phyloP scores from a whole-genome alignment of 1,284 basidiomycete genomes.

The Fomitopsis palustris region DNA sequence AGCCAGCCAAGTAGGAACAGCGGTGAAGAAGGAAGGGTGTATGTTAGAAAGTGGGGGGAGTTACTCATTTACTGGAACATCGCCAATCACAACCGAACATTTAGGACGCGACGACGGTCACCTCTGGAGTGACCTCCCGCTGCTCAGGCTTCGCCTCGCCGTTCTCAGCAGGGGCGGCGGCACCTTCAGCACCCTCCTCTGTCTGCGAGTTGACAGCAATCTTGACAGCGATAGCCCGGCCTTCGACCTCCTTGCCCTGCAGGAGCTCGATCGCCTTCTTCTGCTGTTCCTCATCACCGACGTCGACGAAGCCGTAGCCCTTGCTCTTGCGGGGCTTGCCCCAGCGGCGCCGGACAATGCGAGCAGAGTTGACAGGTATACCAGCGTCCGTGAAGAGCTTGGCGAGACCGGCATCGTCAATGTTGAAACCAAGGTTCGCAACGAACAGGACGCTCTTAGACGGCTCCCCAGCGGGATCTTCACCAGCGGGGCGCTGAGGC shows the following conservation, averaged over 20 bases:
- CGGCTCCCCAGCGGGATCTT: slow-evolving; percentile 76
- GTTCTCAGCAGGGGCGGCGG: slow-evolving; percentile 31
- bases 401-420: slow-evolving; percentile 77
- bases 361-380: slow-evolving; percentile 78
- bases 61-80: neutral
- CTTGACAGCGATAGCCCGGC: slow-evolving; percentile 82
- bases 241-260: slow-evolving; percentile 80
- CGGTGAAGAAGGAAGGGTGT: neutral
- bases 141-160: slow-evolving; percentile 27
- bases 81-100: neutral
- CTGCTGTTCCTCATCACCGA: slow-evolving; percentile 81
- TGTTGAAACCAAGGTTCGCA: slow-evolving; percentile 90
- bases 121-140: slow-evolving; percentile 27
- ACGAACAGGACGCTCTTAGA: slow-evolving; percentile 89
- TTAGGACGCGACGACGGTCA: slow-evolving; percentile 29
- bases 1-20: slow-evolving; percentile 9
- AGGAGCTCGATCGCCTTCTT: slow-evolving; percentile 79
- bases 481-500: slow-evolving; percentile 61
- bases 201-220: slow-evolving; percentile 69
- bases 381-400: slow-evolving; percentile 81
- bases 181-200: slow-evolving; percentile 30
- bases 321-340: slow-evolving; percentile 82
- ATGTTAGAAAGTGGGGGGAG: slow-evolving; percentile 16
- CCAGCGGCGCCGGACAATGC: slow-evolving; percentile 82
- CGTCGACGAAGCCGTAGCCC: slow-evolving; percentile 93